phyloP scores from a whole-genome alignment of 805 yeast genomes.

The Teunomyces aglyptinius region DNA sequence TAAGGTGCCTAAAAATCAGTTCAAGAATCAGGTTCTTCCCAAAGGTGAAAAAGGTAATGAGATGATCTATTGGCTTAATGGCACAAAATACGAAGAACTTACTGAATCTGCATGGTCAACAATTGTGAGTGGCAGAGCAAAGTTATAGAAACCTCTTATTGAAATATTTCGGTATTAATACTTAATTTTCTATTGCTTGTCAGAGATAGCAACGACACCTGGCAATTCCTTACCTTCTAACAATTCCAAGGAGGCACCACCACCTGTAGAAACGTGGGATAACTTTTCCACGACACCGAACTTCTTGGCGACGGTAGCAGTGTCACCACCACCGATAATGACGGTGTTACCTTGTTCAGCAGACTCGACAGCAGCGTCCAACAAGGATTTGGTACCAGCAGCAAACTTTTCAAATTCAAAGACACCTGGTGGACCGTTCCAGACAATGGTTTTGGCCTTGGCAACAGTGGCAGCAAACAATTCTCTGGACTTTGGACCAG shows the following conservation, averaged over 20 bases:
- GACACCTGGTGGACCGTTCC: slow-evolving; percentile 99
- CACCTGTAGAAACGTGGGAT: slow-evolving; percentile 99
- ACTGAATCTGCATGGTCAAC: slow-evolving; percentile 55
- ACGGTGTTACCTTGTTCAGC: slow-evolving; percentile 89
- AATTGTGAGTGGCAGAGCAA: slow-evolving; percentile 37
- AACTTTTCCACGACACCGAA: slow-evolving; percentile 94
- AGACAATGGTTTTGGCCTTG: slow-evolving; percentile 94
- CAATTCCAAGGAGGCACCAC: slow-evolving; percentile 99
- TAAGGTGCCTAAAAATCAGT: slow-evolving; percentile 70
- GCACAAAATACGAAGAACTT: slow-evolving; percentile 54
- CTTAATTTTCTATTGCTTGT: slow-evolving; percentile 40
- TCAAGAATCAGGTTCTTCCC: slow-evolving; percentile 67
- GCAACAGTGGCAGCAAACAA: slow-evolving; percentile 80
- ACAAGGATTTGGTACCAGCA: slow-evolving; percentile 84
- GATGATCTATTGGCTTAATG: slow-evolving; percentile 67
- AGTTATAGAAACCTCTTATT: slow-evolving; percentile 22
- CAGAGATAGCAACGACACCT: slow-evolving; percentile 92
- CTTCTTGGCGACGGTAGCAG: slow-evolving; percentile 99
- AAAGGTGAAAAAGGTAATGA: slow-evolving; percentile 62
- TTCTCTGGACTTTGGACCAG: slow-evolving; percentile 85
- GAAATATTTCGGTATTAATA: slow-evolving; percentile 5
- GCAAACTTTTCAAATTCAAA: slow-evolving; percentile 95
- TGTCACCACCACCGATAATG: slow-evolving; percentile 99
- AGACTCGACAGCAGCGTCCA: slow-evolving; percentile 84
- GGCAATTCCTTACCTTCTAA: slow-evolving; percentile 98